phyloP scores from a whole-genome alignment of 2,329 filamentous ascomycete genomes.

The Penicillium sclerotigenum region DNA sequence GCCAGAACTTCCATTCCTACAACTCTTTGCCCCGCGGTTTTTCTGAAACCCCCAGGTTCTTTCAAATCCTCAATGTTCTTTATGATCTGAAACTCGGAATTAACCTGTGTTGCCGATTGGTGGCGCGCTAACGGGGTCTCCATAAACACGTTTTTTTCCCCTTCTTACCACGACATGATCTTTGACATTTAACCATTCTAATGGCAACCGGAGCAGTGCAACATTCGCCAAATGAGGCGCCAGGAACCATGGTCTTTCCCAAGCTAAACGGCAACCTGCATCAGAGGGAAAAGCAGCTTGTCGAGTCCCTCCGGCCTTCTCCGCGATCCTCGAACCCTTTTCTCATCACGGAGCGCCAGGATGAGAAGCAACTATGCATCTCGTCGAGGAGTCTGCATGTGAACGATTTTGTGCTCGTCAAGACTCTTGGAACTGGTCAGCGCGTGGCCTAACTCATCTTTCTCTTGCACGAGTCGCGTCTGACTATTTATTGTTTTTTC shows the following conservation, averaged over 20 bases:
- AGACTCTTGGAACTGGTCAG: conserved; percentile 50
- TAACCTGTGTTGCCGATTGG: conserved; percentile 19
- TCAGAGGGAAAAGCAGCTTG: conserved; percentile 31
- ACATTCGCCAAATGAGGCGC: conserved; percentile 32
- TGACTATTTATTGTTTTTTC: conserved; percentile 8
- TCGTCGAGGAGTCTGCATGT: conserved; percentile 39
- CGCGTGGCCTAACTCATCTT: conserved; percentile 8
- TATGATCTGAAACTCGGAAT: conserved; percentile 9
- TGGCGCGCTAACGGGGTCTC: conserved; percentile 24
- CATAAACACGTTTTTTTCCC: conserved; percentile 17
- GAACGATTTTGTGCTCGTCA: conserved; percentile 47
- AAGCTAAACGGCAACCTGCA: conserved; percentile 23
- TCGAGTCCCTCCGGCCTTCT: conserved; percentile 28
- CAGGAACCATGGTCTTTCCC: conserved; percentile 19
- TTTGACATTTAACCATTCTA: conserved; percentile 24
- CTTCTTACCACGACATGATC: conserved; percentile 28
- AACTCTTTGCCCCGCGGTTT: conserved; percentile 5
- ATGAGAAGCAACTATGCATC: conserved; percentile 39
- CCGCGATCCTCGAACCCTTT: conserved; percentile 35
- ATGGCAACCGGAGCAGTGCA: conserved; percentile 43
- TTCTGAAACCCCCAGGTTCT: neutral
- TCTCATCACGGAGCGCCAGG: conserved; percentile 38
- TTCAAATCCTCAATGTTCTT: conserved; percentile 9
- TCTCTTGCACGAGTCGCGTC: neutral
- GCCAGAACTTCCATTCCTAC: conserved; percentile 13